A percentile compares a stretch with the other conserved stretches of the same genome.
Evolutionary conservation across 2,329 filamentous ascomycete species (phyloP).

Genomic region (Colletotrichum spinosum): DNA sequence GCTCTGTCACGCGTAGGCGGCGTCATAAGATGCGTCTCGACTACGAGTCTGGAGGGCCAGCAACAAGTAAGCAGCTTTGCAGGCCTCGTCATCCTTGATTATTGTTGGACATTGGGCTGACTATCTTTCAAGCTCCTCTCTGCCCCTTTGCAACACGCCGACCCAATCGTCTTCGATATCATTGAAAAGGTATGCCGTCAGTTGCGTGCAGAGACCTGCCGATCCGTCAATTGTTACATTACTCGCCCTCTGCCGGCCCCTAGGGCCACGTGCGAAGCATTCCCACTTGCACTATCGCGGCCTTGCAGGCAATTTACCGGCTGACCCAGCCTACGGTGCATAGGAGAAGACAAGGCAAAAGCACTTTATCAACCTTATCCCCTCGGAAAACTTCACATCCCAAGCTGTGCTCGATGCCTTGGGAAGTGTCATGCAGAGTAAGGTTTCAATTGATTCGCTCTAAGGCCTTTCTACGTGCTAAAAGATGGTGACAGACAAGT

Average conservation of each 20-base stretch:
- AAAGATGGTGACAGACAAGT: constrained; percentile 77
- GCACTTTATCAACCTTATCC: constrained; percentile 98
- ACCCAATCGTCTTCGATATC: constrained; percentile 88
- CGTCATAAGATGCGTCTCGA: constrained; percentile 56
- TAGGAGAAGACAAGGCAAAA: constrained; percentile 97
- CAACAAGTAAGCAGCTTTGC: constrained; percentile 62
- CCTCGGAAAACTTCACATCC: constrained; percentile 95
- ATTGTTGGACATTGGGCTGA: not conserved
- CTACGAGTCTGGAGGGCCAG: constrained; percentile 65
- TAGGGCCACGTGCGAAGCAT: no score
- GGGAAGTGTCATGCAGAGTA: constrained; percentile 95
- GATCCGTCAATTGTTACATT: no score
- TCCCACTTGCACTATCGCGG: no score
- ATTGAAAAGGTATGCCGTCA: constrained; percentile 79
- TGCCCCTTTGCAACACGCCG: constrained; percentile 82
- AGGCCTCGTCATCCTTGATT: not conserved
- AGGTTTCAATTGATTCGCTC: constrained; percentile 40
- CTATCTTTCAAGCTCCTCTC: constrained; percentile 75
- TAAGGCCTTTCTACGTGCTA: constrained; percentile 37
- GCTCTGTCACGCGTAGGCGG: constrained; percentile 23
- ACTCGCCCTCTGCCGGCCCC: no score
- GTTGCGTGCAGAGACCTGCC: constrained; percentile 1
- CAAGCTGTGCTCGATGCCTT: constrained; percentile 92
- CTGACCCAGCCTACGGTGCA: constrained; percentile 16
- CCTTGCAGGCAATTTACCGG: not conserved